Base-by-base conservation (phyloP, 805 yeast species). In the Candida quercuum region DNA sequence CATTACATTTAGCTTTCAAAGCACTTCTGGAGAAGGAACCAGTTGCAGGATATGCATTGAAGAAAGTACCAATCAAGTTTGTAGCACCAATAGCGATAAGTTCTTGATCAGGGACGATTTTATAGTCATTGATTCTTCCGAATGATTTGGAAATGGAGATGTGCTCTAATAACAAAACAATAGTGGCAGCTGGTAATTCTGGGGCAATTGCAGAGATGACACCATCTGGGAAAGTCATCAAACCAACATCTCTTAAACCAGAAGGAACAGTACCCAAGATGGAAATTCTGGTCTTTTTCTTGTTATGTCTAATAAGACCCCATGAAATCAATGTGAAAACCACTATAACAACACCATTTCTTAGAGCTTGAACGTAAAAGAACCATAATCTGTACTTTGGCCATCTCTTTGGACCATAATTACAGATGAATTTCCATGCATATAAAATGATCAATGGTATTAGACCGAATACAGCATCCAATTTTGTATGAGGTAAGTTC, bases 1-100 rank as follows among this genome's bases (percentile, higher is more conserved):
- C 97, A 58, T 95, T 95, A 72, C 96, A 89, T 64, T 89, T 89
- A 36, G 95, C 81, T 64, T 91, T 89, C 52, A 89, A 72, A 7
- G 97, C 97, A 32, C 96, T 84, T 68, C 97, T 81, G 15, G 95
- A 85, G 61, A 89, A 89, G 1, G 97, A 89, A 32, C 97, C 97
- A 5, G 97, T 89, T 7, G 95, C 88, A 8, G 97, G 97, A 60
- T 89, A 89, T 7, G 97, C 96, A 54, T 77, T 73, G 74, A 89
- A 89, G 57, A 88, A 86, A 16, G 95, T 86, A 49, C 96, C 96
- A 49, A 89, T 71, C 59, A 89, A 71, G 63, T 89, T 89, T 37
- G 93, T 82, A 32, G 83, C 85, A 54, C 97, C 97, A 61, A 89
- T 89, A 29, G 97, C 96, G 54, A 89, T 74, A 38, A 89, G 73